Evolutionary conservation across 345 rosid genomes (phyloP), one percentile per base, ranked within the genome.

Genomic region (Aethionema arabicum): DNA sequence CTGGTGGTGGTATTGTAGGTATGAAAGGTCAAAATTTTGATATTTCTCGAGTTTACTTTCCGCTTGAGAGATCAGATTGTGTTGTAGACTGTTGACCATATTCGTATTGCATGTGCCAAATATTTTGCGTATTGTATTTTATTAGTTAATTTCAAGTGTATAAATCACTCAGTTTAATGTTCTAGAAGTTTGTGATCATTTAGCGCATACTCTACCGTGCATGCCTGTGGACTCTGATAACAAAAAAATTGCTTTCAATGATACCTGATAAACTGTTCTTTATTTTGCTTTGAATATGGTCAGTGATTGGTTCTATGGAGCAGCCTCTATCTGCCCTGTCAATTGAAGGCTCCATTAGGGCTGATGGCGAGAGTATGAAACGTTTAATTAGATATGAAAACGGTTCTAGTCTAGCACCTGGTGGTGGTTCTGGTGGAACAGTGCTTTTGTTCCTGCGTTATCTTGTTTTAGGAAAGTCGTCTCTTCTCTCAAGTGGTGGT

Each of bases 341-440:
- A 48, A 51, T 90, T 73, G 77, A 80, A 66, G 99, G 99, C 59
- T 77, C 81, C 31, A 80, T 95, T 50, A 84, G 59, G 68, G 81
- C 91, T 60, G 99, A 95, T 76, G 99, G 99, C 74, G 93, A 83
- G 66, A 86, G 84, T 74, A 77, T 78, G 61, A 65, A 67, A 63
- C 67, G 56, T 67, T 63, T 65, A 41, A 67, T n/a, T 30, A 56
- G 68, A 53, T 52, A 60, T 70, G 76, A 61, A 38, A 72, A 79
- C 59, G 62, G 52, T 51, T 72, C 82, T 40, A 62, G 12, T 63
- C 59, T 77, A 42, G 81, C 77, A 69, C 91, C 95, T 48, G 99
- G 99, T 27, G 99, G 96, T 67, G 99, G 96, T 65, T 95, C 99
- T 42, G 99, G 99, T 46, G 97, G 99, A 77, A 82, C 93, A 52